A percentile compares a stretch with the other conserved stretches of the same genome.
Evolutionary conservation across 1,284 basidiomycete genomes (phyloP).

Genomic region (Quambalaria eucalypti): DNA sequence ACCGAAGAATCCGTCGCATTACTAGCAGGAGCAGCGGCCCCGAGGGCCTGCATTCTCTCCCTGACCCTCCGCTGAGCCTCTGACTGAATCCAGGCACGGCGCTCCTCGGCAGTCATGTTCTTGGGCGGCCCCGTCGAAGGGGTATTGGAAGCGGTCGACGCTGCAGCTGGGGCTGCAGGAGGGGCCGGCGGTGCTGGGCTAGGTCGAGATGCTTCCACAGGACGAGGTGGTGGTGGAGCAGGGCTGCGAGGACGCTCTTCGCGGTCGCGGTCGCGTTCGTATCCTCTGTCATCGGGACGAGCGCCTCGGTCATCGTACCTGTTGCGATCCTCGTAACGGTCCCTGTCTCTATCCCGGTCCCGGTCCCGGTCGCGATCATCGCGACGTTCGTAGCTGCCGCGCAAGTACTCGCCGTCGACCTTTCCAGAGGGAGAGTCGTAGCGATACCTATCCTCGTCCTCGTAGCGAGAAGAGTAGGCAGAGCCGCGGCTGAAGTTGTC

Average conservation of each 20-base stretch:
- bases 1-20: conserved; percentile 43
- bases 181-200: conserved; percentile 15
- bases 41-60: conserved; percentile 77
- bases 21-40: conserved; percentile 52
- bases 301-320: conserved; percentile 28
- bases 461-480: not conserved
- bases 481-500: conserved; percentile 51
- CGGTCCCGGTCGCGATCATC: conserved; percentile 46
- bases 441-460: conserved; percentile 16
- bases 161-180: conserved; percentile 45
- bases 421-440: conserved; percentile 6
- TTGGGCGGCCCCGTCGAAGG: conserved; percentile 54
- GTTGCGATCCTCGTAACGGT: conserved; percentile 19
- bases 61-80: conserved; percentile 77
- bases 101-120: conserved; percentile 76
- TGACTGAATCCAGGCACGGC: conserved; percentile 66
- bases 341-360: conserved; percentile 47
- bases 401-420: conserved; percentile 29
- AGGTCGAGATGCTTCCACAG: conserved; percentile 34
- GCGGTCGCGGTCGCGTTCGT: not conserved
- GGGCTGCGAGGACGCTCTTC: conserved; percentile 49
- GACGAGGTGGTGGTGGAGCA: conserved; percentile 49
- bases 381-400: conserved; percentile 20
- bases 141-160: conserved; percentile 51
- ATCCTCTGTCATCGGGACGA: not conserved